phyloP scores from a whole-genome alignment of 768 basidiomycete genomes.

The Mycena pura region DNA sequence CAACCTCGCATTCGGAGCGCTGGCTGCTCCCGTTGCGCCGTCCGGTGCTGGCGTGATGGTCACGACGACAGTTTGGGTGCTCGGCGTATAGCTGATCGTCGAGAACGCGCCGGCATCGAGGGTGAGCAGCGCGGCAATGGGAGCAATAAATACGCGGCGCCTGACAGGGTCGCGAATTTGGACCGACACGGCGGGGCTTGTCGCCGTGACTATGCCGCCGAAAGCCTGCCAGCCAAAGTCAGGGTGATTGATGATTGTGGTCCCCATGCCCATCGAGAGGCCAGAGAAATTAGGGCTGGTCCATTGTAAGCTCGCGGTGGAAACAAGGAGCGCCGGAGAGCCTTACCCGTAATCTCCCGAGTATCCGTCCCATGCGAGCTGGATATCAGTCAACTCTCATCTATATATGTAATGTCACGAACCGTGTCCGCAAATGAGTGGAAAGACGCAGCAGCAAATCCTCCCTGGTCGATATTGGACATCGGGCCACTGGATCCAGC shows the following conservation, averaged over 20 bases:
- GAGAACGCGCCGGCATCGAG: slow-evolving; percentile 62
- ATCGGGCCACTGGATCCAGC: slow-evolving; percentile 61
- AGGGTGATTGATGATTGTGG: slow-evolving; percentile 58
- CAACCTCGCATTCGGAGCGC: slow-evolving; percentile 53
- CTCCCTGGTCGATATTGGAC: slow-evolving; percentile 62
- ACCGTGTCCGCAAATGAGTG: slow-evolving; percentile 62
- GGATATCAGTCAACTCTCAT: neutral
- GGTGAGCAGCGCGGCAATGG: slow-evolving; percentile 51
- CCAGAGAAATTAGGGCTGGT: slow-evolving; percentile 58
- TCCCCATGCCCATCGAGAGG: slow-evolving; percentile 56
- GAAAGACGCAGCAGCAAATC: slow-evolving; percentile 65
- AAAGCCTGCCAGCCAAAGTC: slow-evolving; percentile 69
- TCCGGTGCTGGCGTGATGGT: slow-evolving; percentile 49
- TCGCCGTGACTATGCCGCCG: slow-evolving; percentile 53
- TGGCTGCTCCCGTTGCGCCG: slow-evolving; percentile 48
- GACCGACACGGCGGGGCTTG: slow-evolving; percentile 50
- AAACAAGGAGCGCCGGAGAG: neutral
- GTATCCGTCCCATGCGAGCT: slow-evolving; percentile 61
- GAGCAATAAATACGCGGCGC: slow-evolving; percentile 58
- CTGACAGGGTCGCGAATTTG: slow-evolving; percentile 54
- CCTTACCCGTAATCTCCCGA: slow-evolving; percentile 59
- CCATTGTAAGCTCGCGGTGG: neutral
- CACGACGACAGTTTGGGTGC: slow-evolving; percentile 43
- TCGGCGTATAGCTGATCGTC: slow-evolving; percentile 47
- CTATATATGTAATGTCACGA: neutral